Evolutionary conservation across 176 grass and related monocot species (phyloP).

Genomic region (Oropetium thomaeum): DNA sequence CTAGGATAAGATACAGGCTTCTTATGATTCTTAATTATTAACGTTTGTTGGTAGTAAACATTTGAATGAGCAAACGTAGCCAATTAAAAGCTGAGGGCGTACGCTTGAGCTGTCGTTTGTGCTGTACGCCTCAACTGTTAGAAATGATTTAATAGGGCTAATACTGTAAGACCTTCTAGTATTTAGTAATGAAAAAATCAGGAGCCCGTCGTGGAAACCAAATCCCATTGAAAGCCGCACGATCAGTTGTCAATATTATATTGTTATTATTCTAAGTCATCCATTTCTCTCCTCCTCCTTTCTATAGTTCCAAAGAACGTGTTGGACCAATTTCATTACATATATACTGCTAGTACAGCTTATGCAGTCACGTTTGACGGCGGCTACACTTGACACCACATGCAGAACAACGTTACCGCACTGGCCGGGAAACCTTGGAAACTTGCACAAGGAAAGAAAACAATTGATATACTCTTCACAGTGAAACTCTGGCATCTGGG

Average conservation of each 20-base stretch:
- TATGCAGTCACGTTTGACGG: neutral
- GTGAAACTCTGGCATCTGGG: neutral
- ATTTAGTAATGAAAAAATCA: neutral
- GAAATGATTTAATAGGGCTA: neutral
- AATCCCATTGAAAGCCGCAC: neutral
- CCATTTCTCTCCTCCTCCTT: neutral
- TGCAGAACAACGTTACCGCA: too few species aligned
- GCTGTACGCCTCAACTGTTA: neutral
- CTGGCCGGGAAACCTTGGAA: neutral
- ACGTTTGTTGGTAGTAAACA: too few species aligned
- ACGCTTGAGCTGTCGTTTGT: neutral
- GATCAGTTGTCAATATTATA: neutral
- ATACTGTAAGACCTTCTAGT: neutral
- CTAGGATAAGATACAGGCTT: neutral
- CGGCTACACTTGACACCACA: neutral
- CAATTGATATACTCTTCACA: neutral
- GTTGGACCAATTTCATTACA: neutral
- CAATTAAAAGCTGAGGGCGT: too few species aligned
- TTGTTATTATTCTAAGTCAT: neutral
- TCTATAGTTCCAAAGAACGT: neutral
- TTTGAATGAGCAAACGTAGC: too few species aligned
- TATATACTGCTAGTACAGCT: neutral
- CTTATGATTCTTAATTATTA: too few species aligned
- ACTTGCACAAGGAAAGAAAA: neutral
- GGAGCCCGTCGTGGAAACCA: neutral